Evolutionary conservation across 352 stramenopile species (phyloP).

Genomic region (Pythium dissimile): DNA sequence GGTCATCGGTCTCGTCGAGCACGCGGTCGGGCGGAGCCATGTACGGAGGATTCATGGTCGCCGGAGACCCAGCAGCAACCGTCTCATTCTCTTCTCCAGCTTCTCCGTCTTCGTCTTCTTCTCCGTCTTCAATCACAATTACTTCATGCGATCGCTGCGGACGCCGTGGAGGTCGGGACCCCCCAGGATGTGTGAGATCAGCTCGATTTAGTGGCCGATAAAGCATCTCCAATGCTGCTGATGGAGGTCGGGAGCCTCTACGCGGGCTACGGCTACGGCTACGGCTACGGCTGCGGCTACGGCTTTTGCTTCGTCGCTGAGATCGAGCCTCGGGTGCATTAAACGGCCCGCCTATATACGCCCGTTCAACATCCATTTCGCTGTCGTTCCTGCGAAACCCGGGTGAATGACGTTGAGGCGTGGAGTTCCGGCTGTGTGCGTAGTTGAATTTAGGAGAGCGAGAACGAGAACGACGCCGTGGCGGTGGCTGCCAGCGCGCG

Average conservation of each 20-base stretch:
- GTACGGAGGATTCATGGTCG: conserved; percentile 16
- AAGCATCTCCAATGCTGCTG: conserved; percentile 13
- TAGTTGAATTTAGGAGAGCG: neutral
- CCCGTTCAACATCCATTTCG: neutral
- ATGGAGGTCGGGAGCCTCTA: neutral
- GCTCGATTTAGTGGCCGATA: conserved; percentile 25
- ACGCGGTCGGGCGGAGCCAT: conserved; percentile 36
- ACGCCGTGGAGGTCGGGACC: neutral
- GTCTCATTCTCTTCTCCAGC: neutral
- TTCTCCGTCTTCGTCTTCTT: conserved; percentile 18
- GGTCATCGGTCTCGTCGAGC: conserved; percentile 9
- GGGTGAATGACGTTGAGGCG: neutral
- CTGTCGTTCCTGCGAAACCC: no score
- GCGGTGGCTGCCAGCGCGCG: neutral
- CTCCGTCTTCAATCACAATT: conserved; percentile 72
- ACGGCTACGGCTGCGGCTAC: conserved; percentile 12
- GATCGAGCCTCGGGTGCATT: neutral
- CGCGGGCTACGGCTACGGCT: conserved; percentile 10
- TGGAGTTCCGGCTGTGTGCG: neutral
- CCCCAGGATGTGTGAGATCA: neutral
- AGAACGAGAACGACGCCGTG: neutral
- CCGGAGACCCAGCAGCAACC: no score
- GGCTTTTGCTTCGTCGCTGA: conserved; percentile 7
- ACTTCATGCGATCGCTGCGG: conserved; percentile 29
- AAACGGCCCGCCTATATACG: neutral